Evolutionary conservation across 805 yeast genomes (phyloP).

Genomic region (Vanderwaltozyma polyspora): DNA sequence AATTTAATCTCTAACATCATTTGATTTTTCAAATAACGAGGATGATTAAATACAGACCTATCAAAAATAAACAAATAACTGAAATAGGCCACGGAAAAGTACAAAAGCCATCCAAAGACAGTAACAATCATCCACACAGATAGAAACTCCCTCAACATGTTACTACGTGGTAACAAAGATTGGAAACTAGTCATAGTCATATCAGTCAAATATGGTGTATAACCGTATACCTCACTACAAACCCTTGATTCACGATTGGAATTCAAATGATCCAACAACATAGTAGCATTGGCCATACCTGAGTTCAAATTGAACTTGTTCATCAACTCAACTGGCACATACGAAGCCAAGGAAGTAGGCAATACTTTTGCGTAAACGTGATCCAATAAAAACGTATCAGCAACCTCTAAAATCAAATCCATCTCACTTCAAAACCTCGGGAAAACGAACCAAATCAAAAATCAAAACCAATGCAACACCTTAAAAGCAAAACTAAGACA

Average conservation of each 20-base stretch:
- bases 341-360: slow-evolving; percentile 43
- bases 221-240: slow-evolving; percentile 43
- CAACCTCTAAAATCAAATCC: slow-evolving; percentile 83
- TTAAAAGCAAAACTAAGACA: no score
- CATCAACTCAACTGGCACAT: slow-evolving; percentile 21
- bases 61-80: slow-evolving; percentile 75
- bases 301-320: slow-evolving; percentile 14
- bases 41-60: slow-evolving; percentile 84
- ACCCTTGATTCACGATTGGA: slow-evolving; percentile 8
- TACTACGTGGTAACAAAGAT: slow-evolving; percentile 62
- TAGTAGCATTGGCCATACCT: slow-evolving; percentile 15
- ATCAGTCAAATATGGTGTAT: slow-evolving; percentile 47
- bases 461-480: no score
- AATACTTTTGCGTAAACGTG: slow-evolving; percentile 55
- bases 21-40: slow-evolving; percentile 89
- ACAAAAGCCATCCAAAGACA: slow-evolving; percentile 75
- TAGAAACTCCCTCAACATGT: slow-evolving; percentile 58
- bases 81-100: slow-evolving; percentile 58
- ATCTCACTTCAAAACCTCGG: no score
- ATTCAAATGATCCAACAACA: slow-evolving; percentile 10
- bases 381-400: slow-evolving; percentile 68
- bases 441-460: no score
- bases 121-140: slow-evolving; percentile 63
- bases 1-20: slow-evolving; percentile 70
- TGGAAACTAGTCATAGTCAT: slow-evolving; percentile 44